Base-by-base conservation (phyloP, 1,284 basidiomycete genomes). In the Phaffia rhodozyma region DNA sequence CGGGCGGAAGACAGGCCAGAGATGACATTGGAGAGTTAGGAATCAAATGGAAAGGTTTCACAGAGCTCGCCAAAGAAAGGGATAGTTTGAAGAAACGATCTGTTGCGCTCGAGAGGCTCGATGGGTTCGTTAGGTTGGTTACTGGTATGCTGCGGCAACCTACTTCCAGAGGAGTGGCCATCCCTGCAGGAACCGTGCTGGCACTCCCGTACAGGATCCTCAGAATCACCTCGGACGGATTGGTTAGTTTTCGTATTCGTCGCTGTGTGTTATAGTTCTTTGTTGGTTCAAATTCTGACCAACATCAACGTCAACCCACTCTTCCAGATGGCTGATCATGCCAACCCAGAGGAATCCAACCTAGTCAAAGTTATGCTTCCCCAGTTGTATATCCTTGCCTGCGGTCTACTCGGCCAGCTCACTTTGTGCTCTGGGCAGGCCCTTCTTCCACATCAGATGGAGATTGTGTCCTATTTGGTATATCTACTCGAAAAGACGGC, bases 401-500 rank as follows among this genome's bases (percentile, higher is more conserved):
- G 63, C 29, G 63, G 52, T 1, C 32, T 65, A 5, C 55, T 61
- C n/a, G 63, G 63, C 5, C 63, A 65, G 58, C 53, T 65, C 16
- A 47, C 51, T 5, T 43, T 65, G 3, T 32, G 30, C 57, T 63
- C 30, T 16, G 62, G 51, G 47, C 63, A 59, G 18, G 48, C 21
- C 32, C 53, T 65, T 21, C 52, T 65, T 18, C 63, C 63, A 20
- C 63, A 65, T 32, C 53, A 34, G 34, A 65, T 55, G 6, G 43
- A 59, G 59, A 54, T 65, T 49, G 34, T 54, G 1, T 65, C 63
- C 29, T 59, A 65, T 55, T 30, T 65, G 20, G 47, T 61, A 34
- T 65, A 51, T 58, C 58, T 65, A 7, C 59, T 65, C 25, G 63
- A 65, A 47, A 58, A 55, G 30, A 60, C 58, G 18, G 32, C 63